Percentiles rank a stretch among this genome's conserved stretches.
phyloP scores from a whole-genome alignment of 768 basidiomycete species.

The Mycena filopes region DNA sequence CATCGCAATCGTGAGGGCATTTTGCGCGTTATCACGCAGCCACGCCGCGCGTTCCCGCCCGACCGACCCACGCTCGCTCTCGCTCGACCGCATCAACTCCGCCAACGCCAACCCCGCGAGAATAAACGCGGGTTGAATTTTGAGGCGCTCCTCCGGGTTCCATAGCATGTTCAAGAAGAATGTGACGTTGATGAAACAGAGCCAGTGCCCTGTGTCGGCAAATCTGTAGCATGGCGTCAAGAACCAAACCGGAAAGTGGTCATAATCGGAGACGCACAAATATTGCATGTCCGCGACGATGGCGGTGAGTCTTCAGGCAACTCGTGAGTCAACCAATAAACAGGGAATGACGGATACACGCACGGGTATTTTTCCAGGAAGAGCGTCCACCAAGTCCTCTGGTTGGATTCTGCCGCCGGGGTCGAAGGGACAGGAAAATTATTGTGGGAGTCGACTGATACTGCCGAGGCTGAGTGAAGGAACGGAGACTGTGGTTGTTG shows the following conservation, averaged over 20 bases:
- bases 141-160: constrained; percentile 60
- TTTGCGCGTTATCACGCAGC: constrained; percentile 67
- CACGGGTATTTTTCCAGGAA: constrained; percentile 52
- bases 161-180: constrained; percentile 64
- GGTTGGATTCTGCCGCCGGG: constrained; percentile 46
- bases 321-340: constrained; percentile 16
- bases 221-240: constrained; percentile 58
- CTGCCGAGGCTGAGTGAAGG: constrained; percentile 30
- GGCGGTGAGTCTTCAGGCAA: constrained; percentile 53
- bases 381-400: constrained; percentile 55
- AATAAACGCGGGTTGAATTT: constrained; percentile 78
- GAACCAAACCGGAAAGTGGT: not conserved
- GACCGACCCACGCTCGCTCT: constrained; percentile 61
- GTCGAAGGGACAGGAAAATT: constrained; percentile 49
- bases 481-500: constrained; percentile 41
- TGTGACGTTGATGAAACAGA: constrained; percentile 74
- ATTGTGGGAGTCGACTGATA: constrained; percentile 37
- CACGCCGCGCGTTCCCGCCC: constrained; percentile 70
- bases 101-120: constrained; percentile 76
- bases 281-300: constrained; percentile 61
- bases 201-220: constrained; percentile 69
- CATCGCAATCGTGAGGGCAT: constrained; percentile 52
- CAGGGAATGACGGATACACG: constrained; percentile 25
- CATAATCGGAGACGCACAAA: constrained; percentile 48
- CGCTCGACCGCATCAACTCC: constrained; percentile 78